These are phyloP conservation scores for Linum trigynum DNA, from an alignment of 345 rosid species.

Conservation along the genomic window DNA sequence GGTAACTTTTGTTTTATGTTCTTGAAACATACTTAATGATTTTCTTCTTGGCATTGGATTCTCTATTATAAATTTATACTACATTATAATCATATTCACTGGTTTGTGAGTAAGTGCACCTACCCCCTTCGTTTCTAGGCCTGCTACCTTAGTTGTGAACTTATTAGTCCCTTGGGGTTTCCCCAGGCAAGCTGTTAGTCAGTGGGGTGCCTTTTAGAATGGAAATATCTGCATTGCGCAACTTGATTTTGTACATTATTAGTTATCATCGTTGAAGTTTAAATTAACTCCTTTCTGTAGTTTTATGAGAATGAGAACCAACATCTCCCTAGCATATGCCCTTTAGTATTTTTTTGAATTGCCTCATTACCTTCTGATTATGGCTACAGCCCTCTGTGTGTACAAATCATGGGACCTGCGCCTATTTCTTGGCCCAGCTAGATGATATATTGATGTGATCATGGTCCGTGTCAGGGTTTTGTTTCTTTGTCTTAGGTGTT, in stretches of 20 bases:
- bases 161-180: background rate
- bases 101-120: background rate
- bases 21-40: background rate
- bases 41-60: background rate
- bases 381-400: background rate
- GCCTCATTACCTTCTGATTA: too few relatives aligned
- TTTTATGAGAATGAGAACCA: too few relatives aligned
- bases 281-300: too few relatives aligned
- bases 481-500: conserved; percentile 11
- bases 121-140: background rate
- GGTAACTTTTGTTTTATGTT: conserved; percentile 30
- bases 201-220: background rate
- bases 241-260: too few relatives aligned
- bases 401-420: background rate
- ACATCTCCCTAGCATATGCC: too few relatives aligned
- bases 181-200: background rate
- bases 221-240: background rate
- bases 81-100: too few relatives aligned
- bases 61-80: background rate
- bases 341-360: too few relatives aligned
- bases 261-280: background rate
- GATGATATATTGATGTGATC: background rate
- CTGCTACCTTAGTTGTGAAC: background rate
- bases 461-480: background rate
- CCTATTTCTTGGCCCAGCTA: background rate